Evolutionary conservation across 2,329 filamentous ascomycete species (phyloP).

Genomic region (Colletotrichum sp.): DNA sequence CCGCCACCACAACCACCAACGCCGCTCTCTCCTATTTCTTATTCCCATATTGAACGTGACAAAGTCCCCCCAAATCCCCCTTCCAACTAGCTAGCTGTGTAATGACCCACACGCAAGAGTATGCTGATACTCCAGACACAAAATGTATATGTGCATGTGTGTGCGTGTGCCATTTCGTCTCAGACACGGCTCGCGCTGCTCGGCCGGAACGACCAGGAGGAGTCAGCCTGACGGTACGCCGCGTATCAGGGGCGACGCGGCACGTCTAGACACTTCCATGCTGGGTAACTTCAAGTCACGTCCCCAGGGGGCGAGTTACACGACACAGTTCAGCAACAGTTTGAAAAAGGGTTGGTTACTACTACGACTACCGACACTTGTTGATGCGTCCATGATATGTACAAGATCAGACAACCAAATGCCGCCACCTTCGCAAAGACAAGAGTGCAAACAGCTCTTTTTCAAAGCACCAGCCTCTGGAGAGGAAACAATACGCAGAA

Average conservation of each 20-base stretch:
- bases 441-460: background rate
- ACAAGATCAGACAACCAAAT: background rate
- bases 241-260: background rate
- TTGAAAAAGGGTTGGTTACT: background rate
- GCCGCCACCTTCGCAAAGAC: background rate
- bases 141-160: background rate
- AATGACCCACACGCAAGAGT: background rate
- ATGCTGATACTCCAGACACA: background rate
- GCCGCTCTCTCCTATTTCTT: background rate
- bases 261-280: background rate
- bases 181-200: background rate
- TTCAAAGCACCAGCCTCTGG: background rate
- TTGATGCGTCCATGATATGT: background rate
- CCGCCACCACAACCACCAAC: background rate
- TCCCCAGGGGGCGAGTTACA: background rate
- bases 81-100: background rate
- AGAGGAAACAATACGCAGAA: background rate
- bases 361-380: background rate
- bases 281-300: background rate
- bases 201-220: background rate
- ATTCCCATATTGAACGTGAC: background rate
- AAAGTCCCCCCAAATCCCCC: background rate
- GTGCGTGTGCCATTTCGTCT: background rate
- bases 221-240: background rate
- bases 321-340: background rate